phyloP scores from a whole-genome alignment of 2,329 filamentous ascomycete species.

The Beauveria sp. region DNA sequence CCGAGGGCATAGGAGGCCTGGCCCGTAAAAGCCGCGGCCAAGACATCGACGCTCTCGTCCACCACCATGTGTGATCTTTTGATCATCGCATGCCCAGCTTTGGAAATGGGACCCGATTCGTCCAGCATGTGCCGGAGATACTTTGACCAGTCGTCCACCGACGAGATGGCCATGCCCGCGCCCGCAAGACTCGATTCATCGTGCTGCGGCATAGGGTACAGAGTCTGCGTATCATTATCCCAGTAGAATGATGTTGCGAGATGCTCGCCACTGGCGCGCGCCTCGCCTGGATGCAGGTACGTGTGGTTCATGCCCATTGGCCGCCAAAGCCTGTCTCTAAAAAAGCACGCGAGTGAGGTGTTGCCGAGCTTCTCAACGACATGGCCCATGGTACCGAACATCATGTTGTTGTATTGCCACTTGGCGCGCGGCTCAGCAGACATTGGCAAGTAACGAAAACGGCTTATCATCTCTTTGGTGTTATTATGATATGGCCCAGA shows the following conservation, averaged over 20 bases:
- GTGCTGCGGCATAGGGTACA: slow-evolving; percentile 19
- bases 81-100: slow-evolving; percentile 17
- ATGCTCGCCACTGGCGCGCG: slow-evolving; percentile 10
- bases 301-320: slow-evolving; percentile 37
- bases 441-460: slow-evolving; percentile 35
- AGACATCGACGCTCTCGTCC: not conserved
- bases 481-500: slow-evolving; percentile 20
- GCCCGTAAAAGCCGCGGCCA: slow-evolving; percentile 14
- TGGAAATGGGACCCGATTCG: slow-evolving; percentile 21
- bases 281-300: slow-evolving; percentile 21
- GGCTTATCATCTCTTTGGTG: slow-evolving; percentile 26
- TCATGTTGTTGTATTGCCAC: slow-evolving; percentile 42
- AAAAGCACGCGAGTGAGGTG: slow-evolving; percentile 28
- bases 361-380: slow-evolving; percentile 32
- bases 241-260: slow-evolving; percentile 34
- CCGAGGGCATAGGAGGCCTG: slow-evolving; percentile 18
- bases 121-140: slow-evolving; percentile 26
- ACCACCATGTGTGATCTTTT: slow-evolving; percentile 19
- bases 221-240: slow-evolving; percentile 21
- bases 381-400: slow-evolving; percentile 36
- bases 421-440: slow-evolving; percentile 32
- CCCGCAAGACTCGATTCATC: slow-evolving; percentile 28
- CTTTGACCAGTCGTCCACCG: slow-evolving; percentile 30
- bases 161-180: slow-evolving; percentile 35
- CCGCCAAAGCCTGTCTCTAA: slow-evolving; percentile 31